A percentile compares a stretch with the other conserved stretches of the same genome.
Conservation (phyloP, 2,329 filamentous ascomycete genomes). For the Phialophora macrospora region DNA sequence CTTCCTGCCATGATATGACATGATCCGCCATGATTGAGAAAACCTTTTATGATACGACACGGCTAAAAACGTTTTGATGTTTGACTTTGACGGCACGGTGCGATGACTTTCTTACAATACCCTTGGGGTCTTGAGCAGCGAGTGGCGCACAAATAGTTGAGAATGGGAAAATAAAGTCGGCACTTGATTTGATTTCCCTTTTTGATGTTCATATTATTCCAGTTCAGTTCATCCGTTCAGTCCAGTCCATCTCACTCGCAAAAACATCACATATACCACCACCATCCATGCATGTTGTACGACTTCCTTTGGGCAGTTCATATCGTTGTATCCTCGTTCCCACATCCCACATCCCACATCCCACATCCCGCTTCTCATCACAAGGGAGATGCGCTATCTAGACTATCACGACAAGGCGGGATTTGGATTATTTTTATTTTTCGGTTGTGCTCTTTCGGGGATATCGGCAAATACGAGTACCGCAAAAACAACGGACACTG, state of each 20-base stretch:
- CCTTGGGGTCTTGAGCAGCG: neutral
- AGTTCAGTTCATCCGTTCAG: too few species aligned
- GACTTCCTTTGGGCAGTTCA: neutral
- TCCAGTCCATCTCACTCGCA: neutral
- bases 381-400: neutral
- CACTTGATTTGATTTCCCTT: neutral
- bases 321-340: neutral
- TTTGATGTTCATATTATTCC: too few species aligned
- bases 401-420: neutral
- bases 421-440: neutral
- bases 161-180: neutral
- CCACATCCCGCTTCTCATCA: neutral
- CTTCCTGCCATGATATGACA: conserved; percentile 14
- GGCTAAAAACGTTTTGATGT: neutral
- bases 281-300: neutral
- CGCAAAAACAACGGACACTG: too few species aligned
- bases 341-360: neutral
- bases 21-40: neutral
- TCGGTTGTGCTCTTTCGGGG: neutral
- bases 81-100: neutral
- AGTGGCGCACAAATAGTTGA: neutral
- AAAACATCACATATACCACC: neutral
- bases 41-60: neutral
- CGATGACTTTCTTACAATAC: neutral
- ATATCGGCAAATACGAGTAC: neutral